These are phyloP conservation scores for Scenedesmus sp. DNA, from an alignment of 163 green algal species.

Conservation along the genomic window DNA sequence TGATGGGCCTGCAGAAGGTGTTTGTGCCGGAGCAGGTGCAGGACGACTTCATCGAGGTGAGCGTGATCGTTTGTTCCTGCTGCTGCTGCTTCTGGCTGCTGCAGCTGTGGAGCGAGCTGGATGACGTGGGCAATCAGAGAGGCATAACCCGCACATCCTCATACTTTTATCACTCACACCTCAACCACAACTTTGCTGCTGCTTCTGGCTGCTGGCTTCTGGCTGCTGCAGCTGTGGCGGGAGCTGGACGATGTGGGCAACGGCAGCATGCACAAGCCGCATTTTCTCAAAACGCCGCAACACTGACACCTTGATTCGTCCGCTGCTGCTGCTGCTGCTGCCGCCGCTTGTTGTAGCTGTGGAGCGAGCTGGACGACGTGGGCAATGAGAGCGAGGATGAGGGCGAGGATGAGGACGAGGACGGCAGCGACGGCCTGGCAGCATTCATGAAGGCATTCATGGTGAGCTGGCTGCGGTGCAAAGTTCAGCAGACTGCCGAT, in stretches of 20 bases:
- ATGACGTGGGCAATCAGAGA: background rate
- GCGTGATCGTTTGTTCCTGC: background rate
- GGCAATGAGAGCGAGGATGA: constrained; percentile 15
- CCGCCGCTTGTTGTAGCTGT: background rate
- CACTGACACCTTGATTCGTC: too few species aligned
- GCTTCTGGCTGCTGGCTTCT: background rate
- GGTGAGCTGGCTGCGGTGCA: background rate
- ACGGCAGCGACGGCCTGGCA: background rate
- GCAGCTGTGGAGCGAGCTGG: constrained; percentile 7
- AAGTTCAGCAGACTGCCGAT: too few species aligned
- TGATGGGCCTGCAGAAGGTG: constrained; percentile 16
- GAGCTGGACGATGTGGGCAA: background rate
- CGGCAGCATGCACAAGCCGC: background rate
- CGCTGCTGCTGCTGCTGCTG: background rate
- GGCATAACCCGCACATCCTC: background rate
- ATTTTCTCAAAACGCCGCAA: too few species aligned
- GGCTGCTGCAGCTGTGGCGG: background rate
- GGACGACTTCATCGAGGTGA: constrained; percentile 18
- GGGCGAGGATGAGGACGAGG: constrained; percentile 17
- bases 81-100: background rate
- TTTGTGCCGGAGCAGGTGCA: constrained; percentile 46
- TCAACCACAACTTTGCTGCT: background rate
- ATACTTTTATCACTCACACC: background rate
- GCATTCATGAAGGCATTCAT: constrained; percentile 35
- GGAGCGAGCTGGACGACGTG: background rate